Base-by-base conservation (phyloP, 2,329 filamentous ascomycete species). In the Exophiala phaeomuriformis region DNA sequence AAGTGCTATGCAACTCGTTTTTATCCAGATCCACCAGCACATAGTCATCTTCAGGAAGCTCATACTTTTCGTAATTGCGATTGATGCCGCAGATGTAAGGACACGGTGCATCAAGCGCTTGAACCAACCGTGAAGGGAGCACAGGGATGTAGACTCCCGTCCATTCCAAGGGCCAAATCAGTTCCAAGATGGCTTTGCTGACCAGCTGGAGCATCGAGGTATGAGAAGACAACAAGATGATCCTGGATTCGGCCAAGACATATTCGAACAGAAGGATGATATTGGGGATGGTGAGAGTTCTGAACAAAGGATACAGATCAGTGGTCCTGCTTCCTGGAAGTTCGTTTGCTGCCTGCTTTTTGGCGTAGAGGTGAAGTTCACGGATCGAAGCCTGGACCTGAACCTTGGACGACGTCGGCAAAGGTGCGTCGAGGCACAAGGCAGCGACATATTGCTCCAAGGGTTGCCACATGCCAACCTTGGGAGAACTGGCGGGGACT, bases 71-170 rank as follows among this genome's bases (percentile, higher is more conserved):
- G 67, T 97, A 97, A 53, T 90, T 83, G 61, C 90, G 82, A 72
- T 98, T 93, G 53, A 98, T 88, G 46, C 93, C 93, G 41, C 97
- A 89, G 61, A 98, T 95, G 65, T 97, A 98, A 0, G 93, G 93
- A 64, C 93, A 97, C 2, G 91, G 91, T 1, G 91, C 91, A 64
- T 97, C 93, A 12, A 98, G 78, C 2, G 90, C 91, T 49, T 93
- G 90, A 6, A 98, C 78, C 27, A 98, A 75, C 35, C 91, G 83
- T 5, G 89, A 88, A 4, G 91, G 91, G 5, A 98, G 78, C 33
- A 97, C 79, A 1, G 91, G 91, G 59, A 97, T 96, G 67, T 95
- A 90, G 46, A 97, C 89, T 63, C 90, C 94, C 2, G 88, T 82
- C 91, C 93, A 97, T 60, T 89, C 86, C 49, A 97, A 45, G 1